Percentiles rank a stretch among this genome's conserved stretches.
phyloP scores from a whole-genome alignment of 1,284 basidiomycete genomes.

The Schizophyllum commune region DNA sequence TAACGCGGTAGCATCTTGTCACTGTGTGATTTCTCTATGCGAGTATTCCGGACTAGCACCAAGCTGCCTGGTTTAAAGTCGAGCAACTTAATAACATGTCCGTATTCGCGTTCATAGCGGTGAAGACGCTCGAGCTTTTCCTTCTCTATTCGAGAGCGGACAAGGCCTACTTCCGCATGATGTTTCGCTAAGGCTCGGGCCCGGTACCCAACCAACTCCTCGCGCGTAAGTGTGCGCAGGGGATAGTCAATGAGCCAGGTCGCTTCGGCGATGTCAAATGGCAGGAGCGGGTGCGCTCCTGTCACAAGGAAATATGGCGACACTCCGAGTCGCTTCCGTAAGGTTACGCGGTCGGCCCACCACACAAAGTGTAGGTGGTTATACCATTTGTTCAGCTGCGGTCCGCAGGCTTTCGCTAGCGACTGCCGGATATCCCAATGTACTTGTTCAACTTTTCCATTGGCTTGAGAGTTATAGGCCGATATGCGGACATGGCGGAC shows the following conservation, averaged over 20 bases:
- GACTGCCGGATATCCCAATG: slow-evolving; percentile 29
- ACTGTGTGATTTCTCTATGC: slow-evolving; percentile 7
- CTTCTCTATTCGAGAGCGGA: too few species aligned
- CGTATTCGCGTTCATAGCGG: slow-evolving; percentile 9
- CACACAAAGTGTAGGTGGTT: slow-evolving; percentile 20
- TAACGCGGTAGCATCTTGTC: slow-evolving; percentile 24
- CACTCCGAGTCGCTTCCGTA: slow-evolving; percentile 4
- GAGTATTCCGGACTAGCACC: slow-evolving; percentile 27
- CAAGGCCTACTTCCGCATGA: slow-evolving; percentile 8
- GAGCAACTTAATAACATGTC: slow-evolving; percentile 19
- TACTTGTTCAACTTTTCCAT: slow-evolving; percentile 28
- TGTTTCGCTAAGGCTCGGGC: slow-evolving; percentile 20
- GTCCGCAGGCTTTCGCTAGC: slow-evolving; percentile 24
- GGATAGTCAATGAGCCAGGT: slow-evolving; percentile 24
- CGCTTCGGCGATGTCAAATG: slow-evolving; percentile 31
- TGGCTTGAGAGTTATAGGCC: slow-evolving; percentile 34
- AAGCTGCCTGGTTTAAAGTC: slow-evolving; percentile 27
- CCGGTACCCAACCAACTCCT: slow-evolving; percentile 17
- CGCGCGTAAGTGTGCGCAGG: slow-evolving; percentile 15
- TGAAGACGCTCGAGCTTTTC: too few species aligned
- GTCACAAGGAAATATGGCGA: slow-evolving; percentile 25
- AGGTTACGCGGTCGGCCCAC: slow-evolving; percentile 27
- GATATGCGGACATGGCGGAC: slow-evolving; percentile 33
- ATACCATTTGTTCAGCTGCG: slow-evolving; percentile 26
- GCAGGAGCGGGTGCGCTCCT: slow-evolving; percentile 16